A percentile compares a stretch with the other conserved stretches of the same genome.
Evolutionary conservation across 805 yeast species (phyloP).

Genomic region (Candida pseudoglaebosa): DNA sequence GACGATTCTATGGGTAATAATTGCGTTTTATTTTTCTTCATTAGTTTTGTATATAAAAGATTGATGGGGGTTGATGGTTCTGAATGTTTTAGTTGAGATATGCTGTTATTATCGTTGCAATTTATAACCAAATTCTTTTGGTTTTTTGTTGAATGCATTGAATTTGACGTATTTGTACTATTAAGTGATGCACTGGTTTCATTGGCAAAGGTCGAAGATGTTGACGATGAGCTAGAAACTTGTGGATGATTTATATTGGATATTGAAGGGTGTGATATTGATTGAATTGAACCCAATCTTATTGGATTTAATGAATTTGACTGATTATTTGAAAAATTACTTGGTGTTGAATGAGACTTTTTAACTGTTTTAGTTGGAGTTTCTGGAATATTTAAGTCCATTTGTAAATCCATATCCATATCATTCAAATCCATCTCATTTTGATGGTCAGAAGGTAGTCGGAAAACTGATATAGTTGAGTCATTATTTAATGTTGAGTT

Average conservation of each 20-base stretch:
- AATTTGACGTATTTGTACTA: not conserved
- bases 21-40: not conserved
- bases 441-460: slow-evolving; percentile 18
- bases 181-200: not conserved
- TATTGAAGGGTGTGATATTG: slow-evolving; percentile 2
- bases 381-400: slow-evolving; percentile 23
- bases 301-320: slow-evolving; percentile 5
- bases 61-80: slow-evolving; percentile 19
- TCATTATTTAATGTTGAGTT: slow-evolving; percentile 24
- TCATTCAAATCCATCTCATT: slow-evolving; percentile 7
- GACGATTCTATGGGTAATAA: not conserved
- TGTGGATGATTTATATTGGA: not conserved
- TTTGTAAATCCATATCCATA: slow-evolving; percentile 16
- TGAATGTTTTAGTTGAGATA: slow-evolving; percentile 4
- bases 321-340: slow-evolving; percentile 22
- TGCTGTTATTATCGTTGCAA: not conserved
- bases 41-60: not conserved
- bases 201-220: slow-evolving; percentile 1
- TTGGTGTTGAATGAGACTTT: slow-evolving; percentile 26
- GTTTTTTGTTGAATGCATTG: slow-evolving; percentile 3
- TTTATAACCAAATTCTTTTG: not conserved
- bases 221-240: slow-evolving; percentile 2
- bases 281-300: not conserved
- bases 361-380: slow-evolving; percentile 36
- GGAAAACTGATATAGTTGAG: slow-evolving; percentile 28